These are phyloP conservation scores for Nannizzia gypsea DNA, from an alignment of 2,329 filamentous ascomycete genomes.

Conservation along the genomic window DNA sequence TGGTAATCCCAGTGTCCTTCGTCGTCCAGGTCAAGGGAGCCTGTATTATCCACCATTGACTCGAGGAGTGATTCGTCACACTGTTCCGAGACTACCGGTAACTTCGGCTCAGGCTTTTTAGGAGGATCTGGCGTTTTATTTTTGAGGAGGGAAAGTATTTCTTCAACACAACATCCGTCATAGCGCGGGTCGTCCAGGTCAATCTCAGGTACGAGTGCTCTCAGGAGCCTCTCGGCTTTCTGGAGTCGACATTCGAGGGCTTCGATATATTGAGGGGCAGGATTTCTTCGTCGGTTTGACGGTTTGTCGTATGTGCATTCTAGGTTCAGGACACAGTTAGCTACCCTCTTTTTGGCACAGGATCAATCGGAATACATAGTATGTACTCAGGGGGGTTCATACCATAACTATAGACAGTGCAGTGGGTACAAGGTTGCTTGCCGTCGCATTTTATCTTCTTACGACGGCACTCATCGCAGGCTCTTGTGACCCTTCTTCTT, in stretches of 20 bases:
- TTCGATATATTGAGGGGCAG: conserved; percentile 85
- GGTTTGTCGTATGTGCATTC: conserved; percentile 95
- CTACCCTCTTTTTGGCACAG: not conserved
- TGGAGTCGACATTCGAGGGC: conserved; percentile 72
- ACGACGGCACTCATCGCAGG: conserved; percentile 69
- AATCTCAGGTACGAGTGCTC: conserved; percentile 68
- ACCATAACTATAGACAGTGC: conserved; percentile 98
- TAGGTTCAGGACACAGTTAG: conserved; percentile 26
- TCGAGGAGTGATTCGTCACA: conserved; percentile 63
- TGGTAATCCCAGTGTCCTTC: conserved; percentile 90
- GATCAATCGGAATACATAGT: not conserved
- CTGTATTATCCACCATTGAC: conserved; percentile 90
- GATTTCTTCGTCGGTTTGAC: conserved; percentile 80
- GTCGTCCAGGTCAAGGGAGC: conserved; percentile 82
- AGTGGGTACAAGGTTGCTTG: conserved; percentile 85
- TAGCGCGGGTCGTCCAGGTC: conserved; percentile 76
- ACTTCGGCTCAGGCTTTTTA: conserved; percentile 15
- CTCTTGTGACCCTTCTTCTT: conserved; percentile 63
- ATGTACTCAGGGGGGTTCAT: conserved; percentile 23
- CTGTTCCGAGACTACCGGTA: conserved; percentile 25
- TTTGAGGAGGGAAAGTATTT: conserved; percentile 35
- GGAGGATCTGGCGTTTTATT: conserved; percentile 18
- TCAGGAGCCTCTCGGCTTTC: conserved; percentile 68
- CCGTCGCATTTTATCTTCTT: conserved; percentile 86
- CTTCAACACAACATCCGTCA: conserved; percentile 60